Conservation (phyloP, 2,329 filamentous ascomycete species). For the Xylariaceae sp. region DNA sequence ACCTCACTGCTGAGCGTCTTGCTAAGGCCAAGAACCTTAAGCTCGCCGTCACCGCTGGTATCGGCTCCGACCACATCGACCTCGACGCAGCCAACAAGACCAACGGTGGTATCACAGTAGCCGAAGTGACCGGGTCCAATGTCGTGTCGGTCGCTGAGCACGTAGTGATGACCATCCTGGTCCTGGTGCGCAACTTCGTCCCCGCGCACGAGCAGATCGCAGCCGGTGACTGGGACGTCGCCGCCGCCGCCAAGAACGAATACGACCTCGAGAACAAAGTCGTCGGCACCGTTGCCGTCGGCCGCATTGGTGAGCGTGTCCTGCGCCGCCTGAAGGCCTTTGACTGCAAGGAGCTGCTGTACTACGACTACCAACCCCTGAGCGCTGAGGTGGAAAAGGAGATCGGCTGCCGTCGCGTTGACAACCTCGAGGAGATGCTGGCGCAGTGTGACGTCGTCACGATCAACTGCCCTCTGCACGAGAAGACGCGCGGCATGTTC, state of each 20-base stretch:
- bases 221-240: constrained; percentile 89
- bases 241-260: constrained; percentile 94
- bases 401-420: constrained; percentile 89
- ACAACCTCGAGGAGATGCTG: constrained; percentile 87
- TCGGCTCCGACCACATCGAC: constrained; percentile 97
- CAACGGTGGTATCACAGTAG: constrained; percentile 95
- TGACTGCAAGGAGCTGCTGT: constrained; percentile 98
- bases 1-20: constrained; percentile 92
- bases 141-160: constrained; percentile 98
- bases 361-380: constrained; percentile 99
- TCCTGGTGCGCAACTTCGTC: constrained; percentile 95
- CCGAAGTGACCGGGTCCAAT: constrained; percentile 96
- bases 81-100: constrained; percentile 95
- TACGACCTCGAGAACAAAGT: constrained; percentile 97
- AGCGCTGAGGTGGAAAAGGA: constrained; percentile 80
- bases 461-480: constrained; percentile 98
- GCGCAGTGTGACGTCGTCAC: constrained; percentile 94
- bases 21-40: constrained; percentile 99
- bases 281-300: constrained; percentile 94
- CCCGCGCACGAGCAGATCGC: constrained; percentile 93
- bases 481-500: constrained; percentile 94
- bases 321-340: constrained; percentile 93
- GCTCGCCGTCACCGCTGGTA: constrained; percentile 92
- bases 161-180: constrained; percentile 97
- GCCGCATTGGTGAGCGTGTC: constrained; percentile 96